A percentile compares a stretch with the other conserved stretches of the same genome.
Evolutionary conservation across 2,329 filamentous ascomycete species (phyloP).

Genomic region (Fusarium tricinctum): DNA sequence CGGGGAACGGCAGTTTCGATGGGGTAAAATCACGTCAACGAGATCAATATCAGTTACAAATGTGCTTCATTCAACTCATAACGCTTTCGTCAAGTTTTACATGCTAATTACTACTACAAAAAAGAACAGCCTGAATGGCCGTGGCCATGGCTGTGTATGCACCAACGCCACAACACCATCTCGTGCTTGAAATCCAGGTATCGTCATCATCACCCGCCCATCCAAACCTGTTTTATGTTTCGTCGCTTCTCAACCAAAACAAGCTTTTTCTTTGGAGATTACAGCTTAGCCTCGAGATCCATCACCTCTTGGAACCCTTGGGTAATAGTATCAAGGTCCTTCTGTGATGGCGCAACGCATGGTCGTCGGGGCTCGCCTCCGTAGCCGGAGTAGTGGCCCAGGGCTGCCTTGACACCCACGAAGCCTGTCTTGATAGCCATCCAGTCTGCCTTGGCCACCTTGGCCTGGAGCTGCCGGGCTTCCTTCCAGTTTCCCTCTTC

Average conservation of each 20-base stretch:
- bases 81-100: conserved; percentile 14
- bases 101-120: conserved; percentile 38
- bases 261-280: conserved; percentile 22
- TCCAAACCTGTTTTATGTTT: conserved; percentile 29
- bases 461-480: conserved; percentile 56
- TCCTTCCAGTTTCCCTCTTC: conserved; percentile 52
- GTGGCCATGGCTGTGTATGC: conserved; percentile 30
- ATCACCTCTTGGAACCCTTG: conserved; percentile 56
- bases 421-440: conserved; percentile 63
- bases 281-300: conserved; percentile 50
- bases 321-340: conserved; percentile 53
- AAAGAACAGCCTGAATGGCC: conserved; percentile 19
- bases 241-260: conserved; percentile 18
- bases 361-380: conserved; percentile 58
- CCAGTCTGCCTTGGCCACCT: conserved; percentile 63
- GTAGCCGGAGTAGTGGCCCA: conserved; percentile 58
- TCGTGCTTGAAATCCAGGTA: conserved; percentile 36
- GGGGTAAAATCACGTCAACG: conserved; percentile 34
- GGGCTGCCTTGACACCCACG: conserved; percentile 62
- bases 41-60: conserved; percentile 34
- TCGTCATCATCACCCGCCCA: conserved; percentile 39
- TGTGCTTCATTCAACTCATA: conserved; percentile 3
- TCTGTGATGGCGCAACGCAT: conserved; percentile 54
- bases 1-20: conserved; percentile 42
- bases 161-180: conserved; percentile 47